Base-by-base conservation (phyloP, 192 early-diverging fungal species). In the Phlyctochytrium arcticum region DNA sequence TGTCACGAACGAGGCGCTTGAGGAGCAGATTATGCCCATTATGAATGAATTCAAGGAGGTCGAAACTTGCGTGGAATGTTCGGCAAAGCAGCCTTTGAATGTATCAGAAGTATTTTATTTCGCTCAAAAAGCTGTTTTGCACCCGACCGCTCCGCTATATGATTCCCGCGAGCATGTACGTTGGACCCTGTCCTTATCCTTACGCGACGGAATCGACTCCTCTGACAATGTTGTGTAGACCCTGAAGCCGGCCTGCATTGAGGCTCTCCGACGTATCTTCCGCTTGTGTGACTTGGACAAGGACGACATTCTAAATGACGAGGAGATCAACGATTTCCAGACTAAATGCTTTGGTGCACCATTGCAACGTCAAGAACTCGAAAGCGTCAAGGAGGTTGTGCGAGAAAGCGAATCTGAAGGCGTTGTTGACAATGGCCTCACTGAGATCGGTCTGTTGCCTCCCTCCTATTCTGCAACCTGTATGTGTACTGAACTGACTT, bases 41-140 rank as follows among this genome's bases (percentile, higher is more conserved):
- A 99, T 99, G 97, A 95, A 93, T 78, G 97, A 99, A 72, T 99
- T 95, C 81, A 95, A 94, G 84, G 95, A 98, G 80, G 92, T 99
- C 30, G 97, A 99, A 78, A 95, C 96, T 5, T 96, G 95, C 74
- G 93, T 99, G 21, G 95, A 99, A 67, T 99, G 97, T 70, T 97
- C 95, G 0, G 93, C 94, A n/a, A 96, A 93, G 71, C 88, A 90
- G 67, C 80, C 90, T 26, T 74, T 97, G 36, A 98, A 97, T 70
- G 93, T 98, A 1, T 92, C 93, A 0, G 97, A 99, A 82, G 93
- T 99, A n/a, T 99, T 99, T 71, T 99, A 98, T 74, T 98, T 98
- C 87, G 97, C 97, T 4, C 97, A 99, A 82, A 98, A 98, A 73
- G 97, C 97, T 4, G 95, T 99, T 9, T 71, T 98, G 42, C 93